Evolutionary conservation across 371 early-diverging fungal genomes (phyloP).

Genomic region (Mucor racemosus): DNA sequence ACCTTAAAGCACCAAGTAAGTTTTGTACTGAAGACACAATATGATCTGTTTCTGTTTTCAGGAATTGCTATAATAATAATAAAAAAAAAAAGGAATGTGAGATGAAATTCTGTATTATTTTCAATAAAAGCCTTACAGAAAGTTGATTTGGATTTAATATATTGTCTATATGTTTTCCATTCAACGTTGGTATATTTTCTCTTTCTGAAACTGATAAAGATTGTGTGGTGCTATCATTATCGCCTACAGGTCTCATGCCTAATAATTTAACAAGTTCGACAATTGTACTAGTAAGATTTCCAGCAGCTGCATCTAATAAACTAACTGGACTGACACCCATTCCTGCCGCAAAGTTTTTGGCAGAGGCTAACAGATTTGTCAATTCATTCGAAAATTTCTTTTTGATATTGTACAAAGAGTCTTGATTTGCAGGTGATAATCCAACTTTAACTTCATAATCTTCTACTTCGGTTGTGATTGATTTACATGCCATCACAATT

Average conservation of each 20-base stretch:
- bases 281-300: conserved; percentile 75
- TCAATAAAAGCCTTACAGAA: conserved; percentile 24
- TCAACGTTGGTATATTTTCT: background rate
- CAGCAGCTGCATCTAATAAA: conserved; percentile 79
- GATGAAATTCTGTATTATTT: background rate
- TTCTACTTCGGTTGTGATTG: conserved; percentile 83
- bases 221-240: conserved; percentile 8
- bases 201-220: background rate
- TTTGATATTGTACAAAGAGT: conserved; percentile 51
- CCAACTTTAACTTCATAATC: conserved; percentile 53
- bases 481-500: conserved; percentile 81
- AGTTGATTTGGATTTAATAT: conserved; percentile 31
- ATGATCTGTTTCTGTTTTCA: conserved; percentile 85
- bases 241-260: conserved; percentile 43
- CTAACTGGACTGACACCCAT: conserved; percentile 71
- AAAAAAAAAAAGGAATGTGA: background rate
- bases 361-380: conserved; percentile 70
- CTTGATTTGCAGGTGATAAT: conserved; percentile 24
- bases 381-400: conserved; percentile 69
- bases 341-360: conserved; percentile 81
- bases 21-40: conserved; percentile 89
- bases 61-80: conserved; percentile 52
- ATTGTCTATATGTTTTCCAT: background rate
- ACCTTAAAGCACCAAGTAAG: conserved; percentile 74
- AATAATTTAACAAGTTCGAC: conserved; percentile 77